Conservation (phyloP, 257 asterid species). For the Eucommia ulmoides region DNA sequence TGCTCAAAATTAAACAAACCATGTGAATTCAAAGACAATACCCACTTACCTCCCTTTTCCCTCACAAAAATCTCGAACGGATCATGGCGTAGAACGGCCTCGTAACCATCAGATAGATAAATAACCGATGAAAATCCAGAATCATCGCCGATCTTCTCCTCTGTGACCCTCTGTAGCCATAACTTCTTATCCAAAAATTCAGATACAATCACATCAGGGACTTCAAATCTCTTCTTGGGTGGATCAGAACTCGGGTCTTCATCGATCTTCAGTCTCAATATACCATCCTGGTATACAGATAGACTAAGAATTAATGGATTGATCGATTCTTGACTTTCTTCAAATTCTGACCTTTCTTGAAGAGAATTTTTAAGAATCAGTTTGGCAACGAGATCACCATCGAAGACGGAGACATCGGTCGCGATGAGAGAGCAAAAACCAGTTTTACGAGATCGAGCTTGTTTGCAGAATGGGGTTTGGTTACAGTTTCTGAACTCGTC, state of each 20-base stretch:
- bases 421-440: constrained; percentile 50
- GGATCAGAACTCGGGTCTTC: constrained; percentile 59
- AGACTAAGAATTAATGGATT: constrained; percentile 55
- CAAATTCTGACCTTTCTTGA: constrained; percentile 19
- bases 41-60: constrained; percentile 65
- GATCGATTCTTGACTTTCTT: constrained; percentile 9
- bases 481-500: constrained; percentile 89
- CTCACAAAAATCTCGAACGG: constrained; percentile 91
- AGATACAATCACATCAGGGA: constrained; percentile 75
- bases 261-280: constrained; percentile 77
- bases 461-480: constrained; percentile 94
- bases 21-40: constrained; percentile 71
- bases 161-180: constrained; percentile 57
- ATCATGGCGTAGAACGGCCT: constrained; percentile 76
- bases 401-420: constrained; percentile 54
- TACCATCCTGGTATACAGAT: constrained; percentile 82
- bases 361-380: constrained; percentile 28
- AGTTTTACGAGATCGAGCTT: constrained; percentile 66
- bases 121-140: constrained; percentile 38
- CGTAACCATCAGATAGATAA: constrained; percentile 77
- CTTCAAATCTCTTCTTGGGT: constrained; percentile 91
- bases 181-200: constrained; percentile 60
- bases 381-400: constrained; percentile 77
- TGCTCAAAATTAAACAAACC: constrained; percentile 95
- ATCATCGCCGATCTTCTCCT: constrained; percentile 46